These are phyloP conservation scores for Salix viminalis DNA, from an alignment of 345 rosid genomes.

Conservation along the genomic window DNA sequence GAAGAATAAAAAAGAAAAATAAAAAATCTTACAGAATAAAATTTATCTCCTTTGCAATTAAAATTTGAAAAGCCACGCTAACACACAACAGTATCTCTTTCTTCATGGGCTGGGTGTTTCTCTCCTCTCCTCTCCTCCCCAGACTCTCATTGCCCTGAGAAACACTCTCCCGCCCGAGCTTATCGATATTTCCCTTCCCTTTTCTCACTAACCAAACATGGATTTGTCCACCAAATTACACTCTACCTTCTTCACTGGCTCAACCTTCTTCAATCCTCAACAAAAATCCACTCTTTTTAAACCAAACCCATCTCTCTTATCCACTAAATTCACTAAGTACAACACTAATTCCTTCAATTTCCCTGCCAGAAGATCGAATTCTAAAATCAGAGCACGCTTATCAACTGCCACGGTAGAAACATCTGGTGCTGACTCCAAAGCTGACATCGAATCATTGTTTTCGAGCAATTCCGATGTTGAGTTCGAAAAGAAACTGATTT, in stretches of 20 bases:
- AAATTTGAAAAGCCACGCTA: too few relatives aligned
- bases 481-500: slow-evolving; percentile 21
- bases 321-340: background rate
- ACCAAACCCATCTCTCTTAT: background rate
- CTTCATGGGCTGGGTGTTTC: background rate
- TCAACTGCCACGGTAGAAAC: slow-evolving; percentile 57
- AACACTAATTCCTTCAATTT: background rate
- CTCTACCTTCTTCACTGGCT: background rate
- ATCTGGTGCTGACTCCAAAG: slow-evolving; percentile 33
- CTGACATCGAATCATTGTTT: slow-evolving; percentile 71
- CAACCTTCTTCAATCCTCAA: background rate
- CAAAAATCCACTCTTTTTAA: background rate
- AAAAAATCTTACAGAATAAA: too few relatives aligned
- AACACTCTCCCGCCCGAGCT: background rate
- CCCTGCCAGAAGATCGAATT: slow-evolving; percentile 18
- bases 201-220: background rate
- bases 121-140: background rate
- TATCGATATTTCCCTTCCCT: background rate
- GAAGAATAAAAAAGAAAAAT: too few relatives aligned
- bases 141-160: background rate
- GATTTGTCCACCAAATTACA: background rate
- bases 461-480: slow-evolving; percentile 33
- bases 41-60: too few relatives aligned
- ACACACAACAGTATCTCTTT: too few relatives aligned
- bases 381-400: slow-evolving; percentile 33